Evolutionary conservation across 1,284 basidiomycete genomes (phyloP), one percentile per base, ranked within the genome.

Genomic region (Leccinum ponderosum): DNA sequence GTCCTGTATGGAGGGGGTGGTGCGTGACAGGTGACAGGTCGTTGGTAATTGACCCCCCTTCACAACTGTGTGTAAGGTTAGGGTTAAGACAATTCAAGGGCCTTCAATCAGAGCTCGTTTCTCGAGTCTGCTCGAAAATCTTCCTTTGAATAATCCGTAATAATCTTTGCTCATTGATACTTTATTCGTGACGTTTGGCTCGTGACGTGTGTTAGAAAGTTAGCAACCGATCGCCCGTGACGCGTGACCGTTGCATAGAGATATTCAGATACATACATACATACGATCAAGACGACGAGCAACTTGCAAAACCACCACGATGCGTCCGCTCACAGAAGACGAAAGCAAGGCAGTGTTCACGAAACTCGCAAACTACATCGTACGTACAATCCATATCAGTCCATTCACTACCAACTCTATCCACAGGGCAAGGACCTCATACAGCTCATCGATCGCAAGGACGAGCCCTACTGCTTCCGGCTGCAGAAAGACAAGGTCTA

Each of bases 301-400:
- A 44, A 44, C 39, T 42, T 42, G 39, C 48, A 27, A 20, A 50
- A 25, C 29, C 29, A 53, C 53, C 33, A 55, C 35, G 52, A 93
- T 94, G 92, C 87, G 92, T 6, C 92, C 92, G 20, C 79, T 94
- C 53, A 94, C 92, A 42, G 90, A 94, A 72, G 91, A 93, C 52
- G 92, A 94, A 76, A 93, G 88, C 70, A 93, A 93, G 72, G 83
- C 87, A 0, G 88, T 97, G 15, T 97, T 97, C 69, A 87, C 90
- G 42, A 97, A 97, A 74, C 84, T 97, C 39, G 92, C 95, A 35
- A 95, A 95, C 77, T 97, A 95, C 74, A 90, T 96, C 66, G 91
- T 92, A 62, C 44, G 87, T 80, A 12, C 56, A 39, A 7, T 22
- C 6, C 53, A 1, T 1, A 5, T 15, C 0, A 15, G 54, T 42